A percentile compares a stretch with the other conserved stretches of the same genome.
Evolutionary conservation across 1,284 basidiomycete species (phyloP).

Genomic region (Tylopilus orsonianus): DNA sequence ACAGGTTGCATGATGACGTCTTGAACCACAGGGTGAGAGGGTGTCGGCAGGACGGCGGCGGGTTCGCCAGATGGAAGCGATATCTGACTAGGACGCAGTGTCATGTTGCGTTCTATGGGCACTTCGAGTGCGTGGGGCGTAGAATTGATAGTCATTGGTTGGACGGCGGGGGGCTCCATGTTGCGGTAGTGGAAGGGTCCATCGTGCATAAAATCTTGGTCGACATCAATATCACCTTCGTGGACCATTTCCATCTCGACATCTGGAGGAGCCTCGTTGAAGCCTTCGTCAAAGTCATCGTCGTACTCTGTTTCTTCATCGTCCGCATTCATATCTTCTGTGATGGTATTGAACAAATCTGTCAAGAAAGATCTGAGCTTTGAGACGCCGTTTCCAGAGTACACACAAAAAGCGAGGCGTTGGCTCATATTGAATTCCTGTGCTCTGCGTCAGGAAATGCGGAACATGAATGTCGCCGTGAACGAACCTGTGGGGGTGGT

Average conservation of each 20-base stretch:
- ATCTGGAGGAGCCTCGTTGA: constrained; percentile 51
- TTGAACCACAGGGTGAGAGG: constrained; percentile 10
- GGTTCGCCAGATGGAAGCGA: constrained; percentile 9
- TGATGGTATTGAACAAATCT: constrained; percentile 70
- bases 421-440: constrained; percentile 94
- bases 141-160: constrained; percentile 29
- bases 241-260: constrained; percentile 51
- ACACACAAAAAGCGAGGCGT: constrained; percentile 94
- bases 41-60: constrained; percentile 2
- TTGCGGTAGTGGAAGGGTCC: constrained; percentile 28
- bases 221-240: constrained; percentile 42
- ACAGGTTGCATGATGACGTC: constrained; percentile 21
- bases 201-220: constrained; percentile 38
- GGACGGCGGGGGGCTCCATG: constrained; percentile 16
- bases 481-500: constrained; percentile 77
- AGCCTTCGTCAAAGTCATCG: constrained; percentile 57
- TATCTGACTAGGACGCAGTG: constrained; percentile 25
- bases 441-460: constrained; percentile 5
- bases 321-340: constrained; percentile 58
- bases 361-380: constrained; percentile 81
- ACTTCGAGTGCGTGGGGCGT: constrained; percentile 24
- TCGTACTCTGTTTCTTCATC: constrained; percentile 76
- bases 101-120: constrained; percentile 34
- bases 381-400: constrained; percentile 87
- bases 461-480: not conserved